Conservation (phyloP, 1,284 basidiomycete species). For the Rhodotorula sp. region DNA sequence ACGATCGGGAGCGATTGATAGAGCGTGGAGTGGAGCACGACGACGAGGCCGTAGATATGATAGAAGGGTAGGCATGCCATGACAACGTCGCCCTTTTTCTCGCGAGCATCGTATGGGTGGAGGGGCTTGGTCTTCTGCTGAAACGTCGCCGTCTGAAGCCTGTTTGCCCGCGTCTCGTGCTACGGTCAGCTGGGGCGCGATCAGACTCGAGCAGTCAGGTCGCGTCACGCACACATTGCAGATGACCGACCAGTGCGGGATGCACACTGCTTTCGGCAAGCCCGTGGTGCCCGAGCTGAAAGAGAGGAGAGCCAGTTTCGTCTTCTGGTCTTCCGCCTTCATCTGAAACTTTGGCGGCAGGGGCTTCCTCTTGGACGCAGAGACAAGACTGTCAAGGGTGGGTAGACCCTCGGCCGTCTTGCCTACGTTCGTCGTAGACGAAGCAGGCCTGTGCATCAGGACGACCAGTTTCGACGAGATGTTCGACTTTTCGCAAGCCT, state of each 20-base stretch:
- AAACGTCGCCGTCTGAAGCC: conserved; percentile 53
- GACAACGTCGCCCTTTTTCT: conserved; percentile 59
- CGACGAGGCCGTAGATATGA: conserved; percentile 50
- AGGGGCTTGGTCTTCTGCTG: conserved; percentile 12
- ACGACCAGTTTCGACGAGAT: conserved; percentile 60
- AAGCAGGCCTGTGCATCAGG: conserved; percentile 52
- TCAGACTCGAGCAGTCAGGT: too few species aligned
- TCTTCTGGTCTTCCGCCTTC: conserved; percentile 62
- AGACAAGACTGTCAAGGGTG: conserved; percentile 57
- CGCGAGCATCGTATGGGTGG: conserved; percentile 49
- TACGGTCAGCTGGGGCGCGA: too few species aligned
- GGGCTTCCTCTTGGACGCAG: conserved; percentile 24
- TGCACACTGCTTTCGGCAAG: conserved; percentile 72
- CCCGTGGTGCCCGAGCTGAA: conserved; percentile 83
- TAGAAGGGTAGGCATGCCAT: conserved; percentile 55
- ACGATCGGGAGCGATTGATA: conserved; percentile 56
- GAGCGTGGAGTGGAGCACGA: conserved; percentile 15
- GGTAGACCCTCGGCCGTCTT: conserved; percentile 33
- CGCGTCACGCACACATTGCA: conserved; percentile 56
- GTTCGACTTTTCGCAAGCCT: conserved; percentile 57
- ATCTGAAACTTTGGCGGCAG: conserved; percentile 56
- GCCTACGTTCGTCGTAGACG: background rate
- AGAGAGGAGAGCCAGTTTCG: conserved; percentile 67
- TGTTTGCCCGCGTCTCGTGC: conserved; percentile 36
- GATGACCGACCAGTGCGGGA: conserved; percentile 66